These are phyloP conservation scores for Wallacemonas sp. DNA, from an alignment of 208 protist species.

Conservation along the genomic window DNA sequence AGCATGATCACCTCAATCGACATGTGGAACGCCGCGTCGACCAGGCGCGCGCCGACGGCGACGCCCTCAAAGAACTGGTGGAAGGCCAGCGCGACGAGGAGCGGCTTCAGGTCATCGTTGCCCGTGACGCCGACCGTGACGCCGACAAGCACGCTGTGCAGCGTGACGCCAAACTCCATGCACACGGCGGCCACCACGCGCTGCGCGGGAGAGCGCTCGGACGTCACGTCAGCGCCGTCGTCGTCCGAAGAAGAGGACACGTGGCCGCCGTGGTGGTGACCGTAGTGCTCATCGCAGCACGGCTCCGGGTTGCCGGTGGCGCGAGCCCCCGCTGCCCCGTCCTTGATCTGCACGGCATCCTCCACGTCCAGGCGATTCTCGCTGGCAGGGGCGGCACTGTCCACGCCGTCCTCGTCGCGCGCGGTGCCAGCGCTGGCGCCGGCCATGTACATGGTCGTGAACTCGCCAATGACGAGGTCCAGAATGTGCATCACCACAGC, in stretches of 20 bases:
- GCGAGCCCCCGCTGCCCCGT: neutral
- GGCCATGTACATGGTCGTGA: constrained; percentile 15
- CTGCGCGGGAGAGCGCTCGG: constrained; percentile 14
- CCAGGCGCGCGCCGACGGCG: constrained; percentile 56
- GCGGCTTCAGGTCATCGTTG: constrained; percentile 29
- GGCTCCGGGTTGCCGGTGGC: constrained; percentile 12
- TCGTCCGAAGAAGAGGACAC: constrained; percentile 11
- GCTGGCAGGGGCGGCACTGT: neutral
- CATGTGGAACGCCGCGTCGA: constrained; percentile 43
- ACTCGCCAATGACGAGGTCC: constrained; percentile 34
- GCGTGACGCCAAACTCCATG: constrained; percentile 69
- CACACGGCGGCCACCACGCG: constrained; percentile 44
- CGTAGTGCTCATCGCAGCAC: constrained; percentile 17
- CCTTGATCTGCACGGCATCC: neutral
- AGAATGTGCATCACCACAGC: constrained; percentile 63
- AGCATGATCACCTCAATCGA: constrained; percentile 39
- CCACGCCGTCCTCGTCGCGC: neutral
- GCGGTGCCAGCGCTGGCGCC: neutral
- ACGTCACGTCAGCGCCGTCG: constrained; percentile 11
- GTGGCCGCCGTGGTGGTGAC: constrained; percentile 25
- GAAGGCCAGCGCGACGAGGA: constrained; percentile 63
- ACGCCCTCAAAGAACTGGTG: constrained; percentile 79
- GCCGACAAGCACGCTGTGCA: constrained; percentile 74
- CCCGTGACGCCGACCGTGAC: constrained; percentile 45
- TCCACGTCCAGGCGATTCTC: neutral